Percentiles rank a stretch among this genome's conserved stretches.
Conservation (phyloP, 164 flowering plant genomes). For the Cinnamomum micranthum region DNA sequence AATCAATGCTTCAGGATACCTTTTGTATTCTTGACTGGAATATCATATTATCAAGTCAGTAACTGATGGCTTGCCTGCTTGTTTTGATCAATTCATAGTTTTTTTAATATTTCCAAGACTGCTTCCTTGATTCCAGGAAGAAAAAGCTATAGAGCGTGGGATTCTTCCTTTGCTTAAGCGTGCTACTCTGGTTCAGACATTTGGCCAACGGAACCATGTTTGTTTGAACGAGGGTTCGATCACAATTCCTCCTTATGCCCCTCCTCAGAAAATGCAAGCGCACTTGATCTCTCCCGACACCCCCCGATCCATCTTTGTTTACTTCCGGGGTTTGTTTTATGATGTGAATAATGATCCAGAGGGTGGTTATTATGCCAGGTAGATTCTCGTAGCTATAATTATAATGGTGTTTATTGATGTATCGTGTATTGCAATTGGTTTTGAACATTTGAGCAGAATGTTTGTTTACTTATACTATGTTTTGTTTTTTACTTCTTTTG, state of each 20-base stretch:
- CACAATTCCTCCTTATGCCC: conserved; percentile 95
- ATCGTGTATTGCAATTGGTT: background rate
- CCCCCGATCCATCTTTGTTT: conserved; percentile 94
- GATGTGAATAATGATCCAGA: conserved; percentile 94
- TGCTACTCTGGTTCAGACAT: conserved; percentile 94
- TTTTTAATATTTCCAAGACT: background rate
- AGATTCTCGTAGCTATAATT: conserved; percentile 2
- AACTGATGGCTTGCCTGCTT: background rate
- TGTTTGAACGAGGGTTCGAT: conserved; percentile 89
- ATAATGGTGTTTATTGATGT: background rate
- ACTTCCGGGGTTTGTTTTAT: conserved; percentile 89
- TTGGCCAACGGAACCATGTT: conserved; percentile 93
- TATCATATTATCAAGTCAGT: background rate
- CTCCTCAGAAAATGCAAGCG: conserved; percentile 94
- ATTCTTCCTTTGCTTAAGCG: conserved; percentile 82
- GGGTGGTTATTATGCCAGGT: conserved; percentile 99
- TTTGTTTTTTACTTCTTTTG: too few species aligned
- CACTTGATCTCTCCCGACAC: conserved; percentile 82
- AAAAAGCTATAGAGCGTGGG: conserved; percentile 89
- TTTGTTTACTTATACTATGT: background rate
- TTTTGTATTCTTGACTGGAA: background rate
- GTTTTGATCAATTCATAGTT: background rate
- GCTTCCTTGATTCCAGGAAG: conserved; percentile 51
- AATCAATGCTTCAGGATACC: background rate
- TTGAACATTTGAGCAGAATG: background rate